Base-by-base conservation (phyloP, 148 eudicot species). In the Diospyros kaki region DNA sequence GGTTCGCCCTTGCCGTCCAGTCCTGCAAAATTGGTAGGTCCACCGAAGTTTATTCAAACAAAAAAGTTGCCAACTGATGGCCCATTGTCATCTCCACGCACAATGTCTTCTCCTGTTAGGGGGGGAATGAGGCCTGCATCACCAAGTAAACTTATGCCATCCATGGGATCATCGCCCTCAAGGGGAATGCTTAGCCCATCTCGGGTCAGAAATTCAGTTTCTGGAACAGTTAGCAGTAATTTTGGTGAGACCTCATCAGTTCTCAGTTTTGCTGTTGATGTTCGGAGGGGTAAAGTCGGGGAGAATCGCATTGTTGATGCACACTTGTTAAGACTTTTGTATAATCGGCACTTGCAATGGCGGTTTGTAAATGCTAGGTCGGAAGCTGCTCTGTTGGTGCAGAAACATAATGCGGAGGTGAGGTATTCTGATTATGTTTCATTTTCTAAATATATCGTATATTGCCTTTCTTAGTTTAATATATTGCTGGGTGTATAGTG, bases 271-370 rank as follows among this genome's bases (percentile, higher is more conserved):
- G 82, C 84, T 65, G 83, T 81, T 64, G 93, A 90, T 78, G 83
- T 76, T 39, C 77, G 90, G 77, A 86, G 85, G 70, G 92, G 76
- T 66, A 90, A 87, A 82, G 76, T 87, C 59, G 91, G 92, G 15
- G 93, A 86, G 78, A 90, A 69, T 62, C 81, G 85, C 67, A 75
- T 89, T 73, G 81, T 77, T 72, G 90, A 90, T 86, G 93, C 90
- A 15, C 96, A 90, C 78, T 78, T 82, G 43, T 79, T 93, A 64
- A 83, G 90, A 75, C 70, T 93, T 68, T 64, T 90, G 40, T 76
- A 90, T 79, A 90, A 90, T 75, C 83, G 91, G 73, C 85, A 86
- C 14, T 78, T 93, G 83, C 98, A 93, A 76, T 93, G 98, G 98
- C 82, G 93, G 61, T 89, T 86, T 84, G 87, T 81, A 17, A 93